These are phyloP conservation scores for Ramalina peruviana DNA, from an alignment of 495 filamentous ascomycete species.

Conservation along the genomic window DNA sequence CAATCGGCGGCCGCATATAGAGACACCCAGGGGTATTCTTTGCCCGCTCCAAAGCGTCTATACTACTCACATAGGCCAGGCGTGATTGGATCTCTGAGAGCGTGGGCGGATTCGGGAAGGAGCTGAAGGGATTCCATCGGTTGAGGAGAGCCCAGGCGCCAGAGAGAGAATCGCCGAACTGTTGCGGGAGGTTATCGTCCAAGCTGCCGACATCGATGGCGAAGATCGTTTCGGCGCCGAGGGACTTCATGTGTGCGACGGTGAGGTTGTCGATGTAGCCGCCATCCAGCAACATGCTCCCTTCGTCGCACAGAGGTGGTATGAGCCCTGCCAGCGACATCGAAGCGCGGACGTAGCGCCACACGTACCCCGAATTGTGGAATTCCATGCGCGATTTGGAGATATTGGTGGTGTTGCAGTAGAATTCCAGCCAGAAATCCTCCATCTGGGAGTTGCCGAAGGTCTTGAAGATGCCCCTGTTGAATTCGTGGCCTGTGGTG, in stretches of 20 bases:
- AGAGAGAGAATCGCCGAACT: constrained; percentile 86
- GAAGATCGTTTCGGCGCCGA: constrained; percentile 88
- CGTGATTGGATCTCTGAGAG: constrained; percentile 90
- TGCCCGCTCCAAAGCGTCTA: constrained; percentile 85
- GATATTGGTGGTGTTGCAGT: constrained; percentile 98
- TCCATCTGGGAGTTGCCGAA: constrained; percentile 95
- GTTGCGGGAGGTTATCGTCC: constrained; percentile 80
- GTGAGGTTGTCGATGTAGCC: constrained; percentile 97
- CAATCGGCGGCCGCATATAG: constrained; percentile 92
- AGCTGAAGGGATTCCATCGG: constrained; percentile 90
- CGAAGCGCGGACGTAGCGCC: constrained; percentile 88
- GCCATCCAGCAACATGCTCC: constrained; percentile 88
- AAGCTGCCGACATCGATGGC: constrained; percentile 87
- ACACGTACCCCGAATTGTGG: constrained; percentile 89
- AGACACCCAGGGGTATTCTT: constrained; percentile 77
- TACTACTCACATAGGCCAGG: constrained; percentile 83
- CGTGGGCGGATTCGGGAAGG: constrained; percentile 79
- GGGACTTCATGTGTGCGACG: constrained; percentile 88
- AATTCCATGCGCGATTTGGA: constrained; percentile 76
- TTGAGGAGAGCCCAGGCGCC: constrained; percentile 89
- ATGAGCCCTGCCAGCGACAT: constrained; percentile 92
- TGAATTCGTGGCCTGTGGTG: constrained; percentile 97
- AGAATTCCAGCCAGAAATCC: constrained; percentile 97
- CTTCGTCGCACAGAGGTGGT: constrained; percentile 90
- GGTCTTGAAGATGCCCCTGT: constrained; percentile 96